These are phyloP conservation scores for Phytophthora citrophthora DNA, from an alignment of 352 stramenopile genomes.

Conservation along the genomic window DNA sequence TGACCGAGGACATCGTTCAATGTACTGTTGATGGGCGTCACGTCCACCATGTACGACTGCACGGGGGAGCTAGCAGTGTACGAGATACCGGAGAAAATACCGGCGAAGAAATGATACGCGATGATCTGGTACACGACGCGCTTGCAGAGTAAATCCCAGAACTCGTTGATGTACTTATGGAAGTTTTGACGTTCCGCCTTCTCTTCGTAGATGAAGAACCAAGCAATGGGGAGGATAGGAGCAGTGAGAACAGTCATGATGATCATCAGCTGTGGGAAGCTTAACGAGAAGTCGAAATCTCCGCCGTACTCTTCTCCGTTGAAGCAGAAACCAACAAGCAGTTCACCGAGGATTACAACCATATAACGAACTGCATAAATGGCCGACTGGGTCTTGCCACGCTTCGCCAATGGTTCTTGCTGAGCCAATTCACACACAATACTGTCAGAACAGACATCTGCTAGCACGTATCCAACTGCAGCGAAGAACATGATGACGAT, in stretches of 20 bases:
- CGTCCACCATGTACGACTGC: conserved; percentile 39
- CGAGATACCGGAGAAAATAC: conserved; percentile 44
- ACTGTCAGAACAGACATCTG: conserved; percentile 59
- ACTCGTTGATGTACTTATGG: conserved; percentile 31
- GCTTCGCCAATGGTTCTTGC: conserved; percentile 46
- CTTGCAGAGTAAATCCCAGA: conserved; percentile 45
- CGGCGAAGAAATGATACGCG: conserved; percentile 43
- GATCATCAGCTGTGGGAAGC: conserved; percentile 43
- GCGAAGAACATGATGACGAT: conserved; percentile 53
- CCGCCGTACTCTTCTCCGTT: conserved; percentile 57
- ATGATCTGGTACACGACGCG: conserved; percentile 52
- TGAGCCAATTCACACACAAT: conserved; percentile 58
- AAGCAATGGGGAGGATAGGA: conserved; percentile 33
- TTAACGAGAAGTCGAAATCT: conserved; percentile 42
- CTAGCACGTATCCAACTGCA: conserved; percentile 61
- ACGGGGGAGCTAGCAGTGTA: conserved; percentile 37
- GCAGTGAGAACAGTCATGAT: conserved; percentile 34
- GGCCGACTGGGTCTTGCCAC: conserved; percentile 53
- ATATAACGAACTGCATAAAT: conserved; percentile 28
- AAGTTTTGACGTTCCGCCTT: conserved; percentile 27
- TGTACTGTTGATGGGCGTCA: conserved; percentile 38
- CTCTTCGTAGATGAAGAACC: conserved; percentile 44
- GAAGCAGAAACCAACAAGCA: conserved; percentile 49
- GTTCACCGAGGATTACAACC: conserved; percentile 41
- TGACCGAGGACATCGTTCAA: conserved; percentile 34